These are phyloP conservation scores for Rhodotorula sp. DNA, from an alignment of 1,284 basidiomycete species.

Conservation along the genomic window DNA sequence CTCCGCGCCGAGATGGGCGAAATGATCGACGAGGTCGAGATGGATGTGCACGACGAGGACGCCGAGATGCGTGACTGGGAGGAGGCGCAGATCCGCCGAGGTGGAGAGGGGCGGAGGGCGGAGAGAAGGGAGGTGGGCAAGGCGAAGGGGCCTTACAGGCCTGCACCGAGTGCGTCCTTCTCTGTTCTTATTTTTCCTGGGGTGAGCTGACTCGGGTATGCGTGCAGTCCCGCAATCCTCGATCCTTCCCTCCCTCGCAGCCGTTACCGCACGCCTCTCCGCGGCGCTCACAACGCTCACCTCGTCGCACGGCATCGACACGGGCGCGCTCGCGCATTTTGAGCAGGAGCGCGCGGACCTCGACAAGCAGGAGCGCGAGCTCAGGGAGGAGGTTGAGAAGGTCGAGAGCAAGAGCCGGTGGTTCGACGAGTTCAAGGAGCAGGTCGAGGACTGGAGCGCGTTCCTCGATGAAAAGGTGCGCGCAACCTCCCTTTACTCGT, in stretches of 20 bases:
- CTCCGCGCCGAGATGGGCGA: constrained; percentile 76
- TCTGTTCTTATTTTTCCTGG: constrained; percentile 58
- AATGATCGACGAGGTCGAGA: constrained; percentile 81
- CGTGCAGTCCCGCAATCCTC: constrained; percentile 57
- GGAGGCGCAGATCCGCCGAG: constrained; percentile 73
- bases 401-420: constrained; percentile 83
- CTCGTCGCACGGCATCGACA: constrained; percentile 45
- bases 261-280: constrained; percentile 70
- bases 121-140: constrained; percentile 16
- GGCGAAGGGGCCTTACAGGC: constrained; percentile 59
- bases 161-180: constrained; percentile 67
- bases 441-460: constrained; percentile 80
- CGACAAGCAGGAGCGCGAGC: constrained; percentile 72
- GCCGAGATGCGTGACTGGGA: constrained; percentile 90
- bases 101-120: constrained; percentile 56
- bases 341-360: constrained; percentile 69
- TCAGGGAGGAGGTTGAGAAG: constrained; percentile 73
- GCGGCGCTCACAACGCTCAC: constrained; percentile 63
- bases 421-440: constrained; percentile 80
- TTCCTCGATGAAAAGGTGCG: constrained; percentile 90
- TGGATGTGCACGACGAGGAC: constrained; percentile 62
- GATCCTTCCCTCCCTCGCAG: constrained; percentile 64
- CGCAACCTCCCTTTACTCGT: background rate
- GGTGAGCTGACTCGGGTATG: constrained; percentile 20
- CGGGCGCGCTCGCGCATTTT: constrained; percentile 47